These are phyloP conservation scores for Basidiobolus meristosporus DNA, from an alignment of 371 early-diverging fungal species.

Conservation along the genomic window DNA sequence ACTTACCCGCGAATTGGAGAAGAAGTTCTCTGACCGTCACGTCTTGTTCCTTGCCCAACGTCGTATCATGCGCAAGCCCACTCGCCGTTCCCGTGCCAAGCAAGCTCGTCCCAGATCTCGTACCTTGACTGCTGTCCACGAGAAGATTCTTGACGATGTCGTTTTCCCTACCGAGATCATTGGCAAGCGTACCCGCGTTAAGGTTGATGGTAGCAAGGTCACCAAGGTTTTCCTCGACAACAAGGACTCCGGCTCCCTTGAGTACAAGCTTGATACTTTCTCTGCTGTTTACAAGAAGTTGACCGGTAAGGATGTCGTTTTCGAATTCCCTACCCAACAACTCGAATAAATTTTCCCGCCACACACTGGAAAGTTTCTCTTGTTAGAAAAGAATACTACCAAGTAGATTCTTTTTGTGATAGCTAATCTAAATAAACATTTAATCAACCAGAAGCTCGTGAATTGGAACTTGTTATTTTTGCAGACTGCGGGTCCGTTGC, in stretches of 20 bases:
- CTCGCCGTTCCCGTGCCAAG: slow-evolving; percentile 66
- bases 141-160: slow-evolving; percentile 87
- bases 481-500: too few species aligned
- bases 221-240: slow-evolving; percentile 91
- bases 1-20: slow-evolving; percentile 94
- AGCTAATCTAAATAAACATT: too few species aligned
- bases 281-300: slow-evolving; percentile 84
- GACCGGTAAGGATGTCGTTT: slow-evolving; percentile 92
- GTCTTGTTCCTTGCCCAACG: slow-evolving; percentile 91
- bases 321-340: slow-evolving; percentile 75
- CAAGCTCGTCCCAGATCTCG: slow-evolving; percentile 90
- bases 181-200: slow-evolving; percentile 90
- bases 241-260: slow-evolving; percentile 89
- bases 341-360: slow-evolving; percentile 11
- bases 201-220: slow-evolving; percentile 82
- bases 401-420: too few species aligned
- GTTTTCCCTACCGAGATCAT: slow-evolving; percentile 96
- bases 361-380: too few species aligned
- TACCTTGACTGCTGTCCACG: slow-evolving; percentile 27
- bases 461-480: too few species aligned
- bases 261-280: slow-evolving; percentile 96
- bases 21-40: slow-evolving; percentile 98
- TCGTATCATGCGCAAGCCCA: slow-evolving; percentile 84
- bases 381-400: too few species aligned
- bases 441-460: too few species aligned